Percentiles rank a stretch among this genome's conserved stretches.
phyloP scores from a whole-genome alignment of 257 asterid genomes.

The Jasminum sambac region DNA sequence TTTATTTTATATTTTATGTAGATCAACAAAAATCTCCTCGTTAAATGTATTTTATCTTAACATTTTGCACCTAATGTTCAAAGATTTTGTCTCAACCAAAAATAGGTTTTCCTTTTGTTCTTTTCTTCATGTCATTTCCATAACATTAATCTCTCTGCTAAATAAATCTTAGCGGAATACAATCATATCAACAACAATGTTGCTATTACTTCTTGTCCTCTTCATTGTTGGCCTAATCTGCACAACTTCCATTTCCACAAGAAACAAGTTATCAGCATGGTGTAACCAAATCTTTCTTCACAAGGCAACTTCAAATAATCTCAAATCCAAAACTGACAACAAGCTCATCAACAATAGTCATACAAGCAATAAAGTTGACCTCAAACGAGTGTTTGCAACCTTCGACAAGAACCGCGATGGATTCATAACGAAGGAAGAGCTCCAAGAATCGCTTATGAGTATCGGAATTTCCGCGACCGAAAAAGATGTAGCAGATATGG shows the following conservation, averaged over 20 bases:
- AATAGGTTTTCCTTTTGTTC: not conserved
- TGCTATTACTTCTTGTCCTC: constrained; percentile 50
- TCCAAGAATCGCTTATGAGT: constrained; percentile 55
- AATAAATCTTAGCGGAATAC: not conserved
- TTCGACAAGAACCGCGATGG: constrained; percentile 87
- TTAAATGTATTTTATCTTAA: not conserved
- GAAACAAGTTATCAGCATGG: constrained; percentile 31
- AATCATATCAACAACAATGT: not conserved
- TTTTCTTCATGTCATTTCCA: not conserved
- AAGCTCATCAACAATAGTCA: not conserved
- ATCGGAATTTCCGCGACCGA: constrained; percentile 63
- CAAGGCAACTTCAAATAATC: constrained; percentile 12
- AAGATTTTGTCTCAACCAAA: not conserved
- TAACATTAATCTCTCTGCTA: constrained; percentile 1
- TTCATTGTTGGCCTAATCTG: constrained; percentile 51
- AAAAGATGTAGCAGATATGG: constrained; percentile 64
- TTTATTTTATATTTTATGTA: no score
- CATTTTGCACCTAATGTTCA: not conserved
- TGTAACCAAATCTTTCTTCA: constrained; percentile 27
- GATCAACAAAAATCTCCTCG: no score
- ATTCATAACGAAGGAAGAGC: constrained; percentile 64
- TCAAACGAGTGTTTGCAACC: constrained; percentile 55
- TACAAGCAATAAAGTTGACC: constrained; percentile 23
- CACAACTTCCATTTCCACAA: constrained; percentile 40
- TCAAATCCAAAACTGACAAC: not conserved